Evolutionary conservation across 495 filamentous ascomycete genomes (phyloP).

Genomic region (Tetracladium setigerum): DNA sequence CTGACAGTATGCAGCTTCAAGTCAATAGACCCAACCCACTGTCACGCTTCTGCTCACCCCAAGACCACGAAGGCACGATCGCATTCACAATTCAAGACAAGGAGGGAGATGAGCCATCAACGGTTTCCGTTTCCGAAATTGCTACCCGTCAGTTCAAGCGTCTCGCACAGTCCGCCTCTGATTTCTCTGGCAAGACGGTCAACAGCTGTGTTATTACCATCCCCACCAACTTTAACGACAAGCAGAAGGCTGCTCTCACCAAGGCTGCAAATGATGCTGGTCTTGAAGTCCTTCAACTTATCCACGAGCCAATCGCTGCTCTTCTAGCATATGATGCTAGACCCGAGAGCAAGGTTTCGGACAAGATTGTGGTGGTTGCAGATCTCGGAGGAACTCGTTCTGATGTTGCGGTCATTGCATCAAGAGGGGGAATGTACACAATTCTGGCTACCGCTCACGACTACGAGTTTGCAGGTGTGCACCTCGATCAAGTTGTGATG

Average conservation of each 20-base stretch:
- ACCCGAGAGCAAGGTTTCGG: conserved; percentile 60
- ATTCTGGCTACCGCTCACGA: conserved; percentile 91
- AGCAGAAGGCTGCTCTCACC: conserved; percentile 72
- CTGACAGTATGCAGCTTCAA: conserved; percentile 45
- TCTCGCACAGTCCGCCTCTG: conserved; percentile 73
- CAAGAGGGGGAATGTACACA: conserved; percentile 92
- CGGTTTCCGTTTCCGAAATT: conserved; percentile 74
- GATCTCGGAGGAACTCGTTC: conserved; percentile 91
- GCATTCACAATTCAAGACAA: conserved; percentile 81
- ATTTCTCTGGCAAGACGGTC: conserved; percentile 86
- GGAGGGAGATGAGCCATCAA: conserved; percentile 57
- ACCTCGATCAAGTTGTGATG: conserved; percentile 82
- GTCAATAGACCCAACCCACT: conserved; percentile 91
- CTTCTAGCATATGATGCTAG: conserved; percentile 88
- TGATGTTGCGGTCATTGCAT: conserved; percentile 84
- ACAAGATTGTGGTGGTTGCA: conserved; percentile 88
- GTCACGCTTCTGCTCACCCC: conserved; percentile 85
- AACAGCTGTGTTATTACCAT: conserved; percentile 89
- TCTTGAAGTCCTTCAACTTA: conserved; percentile 84
- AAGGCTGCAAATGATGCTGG: conserved; percentile 73
- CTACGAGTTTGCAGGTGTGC: conserved; percentile 77
- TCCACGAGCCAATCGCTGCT: conserved; percentile 88
- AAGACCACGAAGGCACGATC: conserved; percentile 62
- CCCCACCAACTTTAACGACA: conserved; percentile 85
- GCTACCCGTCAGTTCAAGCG: conserved; percentile 81